A percentile compares a stretch with the other conserved stretches of the same genome.
phyloP scores from a whole-genome alignment of 164 flowering plant genomes.

The Annona squamosa region DNA sequence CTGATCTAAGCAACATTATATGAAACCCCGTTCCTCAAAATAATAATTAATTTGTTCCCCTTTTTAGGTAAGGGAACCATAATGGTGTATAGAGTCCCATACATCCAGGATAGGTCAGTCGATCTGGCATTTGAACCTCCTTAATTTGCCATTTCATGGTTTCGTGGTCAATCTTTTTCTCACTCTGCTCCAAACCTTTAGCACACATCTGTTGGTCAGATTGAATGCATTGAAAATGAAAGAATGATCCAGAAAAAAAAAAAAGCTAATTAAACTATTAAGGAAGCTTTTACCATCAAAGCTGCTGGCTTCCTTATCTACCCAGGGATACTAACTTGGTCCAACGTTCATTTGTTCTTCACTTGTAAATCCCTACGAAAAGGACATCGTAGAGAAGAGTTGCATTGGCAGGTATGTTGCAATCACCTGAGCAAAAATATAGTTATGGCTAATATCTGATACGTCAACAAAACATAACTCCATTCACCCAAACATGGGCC shows the following conservation, averaged over 20 bases:
- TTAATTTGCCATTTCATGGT: neutral
- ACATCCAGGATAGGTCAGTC: constrained; percentile 1
- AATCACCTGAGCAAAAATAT: constrained; percentile 47
- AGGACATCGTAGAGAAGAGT: constrained; percentile 78
- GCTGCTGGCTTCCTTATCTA: neutral
- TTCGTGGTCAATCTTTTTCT: neutral
- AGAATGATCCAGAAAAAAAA: neutral
- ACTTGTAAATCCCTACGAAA: constrained; percentile 63
- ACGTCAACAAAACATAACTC: neutral
- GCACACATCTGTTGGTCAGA: neutral
- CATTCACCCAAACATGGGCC: neutral
- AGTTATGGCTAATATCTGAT: neutral
- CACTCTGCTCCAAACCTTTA: neutral
- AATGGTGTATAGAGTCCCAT: neutral
- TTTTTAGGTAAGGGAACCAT: no score
- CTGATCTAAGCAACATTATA: no score
- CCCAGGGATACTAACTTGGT: neutral
- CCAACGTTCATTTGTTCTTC: constrained; percentile 26
- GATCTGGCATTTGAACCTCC: neutral
- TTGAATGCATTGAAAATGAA: neutral
- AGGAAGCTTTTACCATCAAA: neutral
- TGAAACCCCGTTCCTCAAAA: no score
- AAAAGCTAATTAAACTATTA: neutral
- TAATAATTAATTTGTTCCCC: no score
- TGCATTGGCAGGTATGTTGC: constrained; percentile 91